Conservation (phyloP, 306 rosid species). For the Medicago arabica region DNA sequence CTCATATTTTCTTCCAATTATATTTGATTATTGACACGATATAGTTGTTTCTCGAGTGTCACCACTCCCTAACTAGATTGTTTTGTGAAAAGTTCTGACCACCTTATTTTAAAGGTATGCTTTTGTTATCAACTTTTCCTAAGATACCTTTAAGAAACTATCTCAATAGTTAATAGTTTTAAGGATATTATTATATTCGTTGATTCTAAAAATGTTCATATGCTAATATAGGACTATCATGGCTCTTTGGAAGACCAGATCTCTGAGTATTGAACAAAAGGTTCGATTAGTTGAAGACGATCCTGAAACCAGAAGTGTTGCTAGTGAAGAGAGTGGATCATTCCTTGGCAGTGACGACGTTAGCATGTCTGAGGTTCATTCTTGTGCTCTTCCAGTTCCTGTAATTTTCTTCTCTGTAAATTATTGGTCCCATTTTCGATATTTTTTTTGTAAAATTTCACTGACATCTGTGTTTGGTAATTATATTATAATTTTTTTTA, state of each 20-base stretch:
- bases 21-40: neutral
- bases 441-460: neutral
- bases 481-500: constrained; percentile 40
- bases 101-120: neutral
- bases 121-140: neutral
- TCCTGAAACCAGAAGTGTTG: constrained; percentile 64
- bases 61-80: neutral
- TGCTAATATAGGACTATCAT: constrained; percentile 77
- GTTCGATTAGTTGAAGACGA: constrained; percentile 85
- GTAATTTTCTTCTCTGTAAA: constrained; percentile 54
- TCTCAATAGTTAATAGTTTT: constrained; percentile 10
- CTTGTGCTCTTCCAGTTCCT: constrained; percentile 62
- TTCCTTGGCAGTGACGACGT: constrained; percentile 75
- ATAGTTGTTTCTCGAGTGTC: neutral
- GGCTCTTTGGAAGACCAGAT: constrained; percentile 96
- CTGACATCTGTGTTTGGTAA: constrained; percentile 22
- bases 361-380: constrained; percentile 78
- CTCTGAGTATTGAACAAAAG: constrained; percentile 93
- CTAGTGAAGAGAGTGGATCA: constrained; percentile 75
- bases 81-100: neutral
- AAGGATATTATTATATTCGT: constrained; percentile 8
- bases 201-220: constrained; percentile 35
- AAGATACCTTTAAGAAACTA: neutral
- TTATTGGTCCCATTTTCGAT: constrained; percentile 15
- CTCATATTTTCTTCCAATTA: neutral